Conservation (phyloP, 805 yeast species). For the Metschnikowia colocasiae region DNA sequence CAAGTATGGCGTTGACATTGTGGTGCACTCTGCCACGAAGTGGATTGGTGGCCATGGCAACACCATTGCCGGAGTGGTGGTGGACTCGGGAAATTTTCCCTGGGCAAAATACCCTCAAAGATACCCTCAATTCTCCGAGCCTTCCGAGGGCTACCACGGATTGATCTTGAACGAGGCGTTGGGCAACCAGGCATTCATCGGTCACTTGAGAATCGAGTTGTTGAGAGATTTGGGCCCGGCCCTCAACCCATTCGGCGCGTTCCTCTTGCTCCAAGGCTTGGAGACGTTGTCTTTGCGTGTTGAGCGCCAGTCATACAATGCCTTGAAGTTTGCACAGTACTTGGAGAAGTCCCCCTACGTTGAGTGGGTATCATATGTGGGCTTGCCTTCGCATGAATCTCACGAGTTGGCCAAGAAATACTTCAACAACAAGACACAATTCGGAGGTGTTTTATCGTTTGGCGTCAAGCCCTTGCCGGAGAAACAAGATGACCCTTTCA, state of each 20-base stretch:
- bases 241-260: slow-evolving; percentile 83
- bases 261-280: slow-evolving; percentile 83
- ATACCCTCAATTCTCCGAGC: slow-evolving; percentile 88
- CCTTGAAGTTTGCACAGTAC: slow-evolving; percentile 73
- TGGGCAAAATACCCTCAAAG: slow-evolving; percentile 82
- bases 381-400: slow-evolving; percentile 71
- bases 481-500: slow-evolving; percentile 54
- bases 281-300: slow-evolving; percentile 92
- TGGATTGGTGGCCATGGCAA: slow-evolving; percentile 99
- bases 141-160: slow-evolving; percentile 94
- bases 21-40: slow-evolving; percentile 92
- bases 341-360: slow-evolving; percentile 73
- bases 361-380: slow-evolving; percentile 89
- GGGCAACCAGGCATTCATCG: slow-evolving; percentile 75
- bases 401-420: slow-evolving; percentile 84
- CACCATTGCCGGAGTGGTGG: slow-evolving; percentile 85
- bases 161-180: slow-evolving; percentile 75
- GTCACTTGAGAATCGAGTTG: slow-evolving; percentile 76
- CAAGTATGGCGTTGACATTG: slow-evolving; percentile 87
- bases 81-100: slow-evolving; percentile 91
- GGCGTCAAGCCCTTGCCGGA: slow-evolving; percentile 67
- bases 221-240: slow-evolving; percentile 91
- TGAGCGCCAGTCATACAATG: slow-evolving; percentile 85
- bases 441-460: slow-evolving; percentile 85
- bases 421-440: slow-evolving; percentile 49